phyloP scores from a whole-genome alignment of 23 red algal genomes.

The Agarophyton chilense region DNA sequence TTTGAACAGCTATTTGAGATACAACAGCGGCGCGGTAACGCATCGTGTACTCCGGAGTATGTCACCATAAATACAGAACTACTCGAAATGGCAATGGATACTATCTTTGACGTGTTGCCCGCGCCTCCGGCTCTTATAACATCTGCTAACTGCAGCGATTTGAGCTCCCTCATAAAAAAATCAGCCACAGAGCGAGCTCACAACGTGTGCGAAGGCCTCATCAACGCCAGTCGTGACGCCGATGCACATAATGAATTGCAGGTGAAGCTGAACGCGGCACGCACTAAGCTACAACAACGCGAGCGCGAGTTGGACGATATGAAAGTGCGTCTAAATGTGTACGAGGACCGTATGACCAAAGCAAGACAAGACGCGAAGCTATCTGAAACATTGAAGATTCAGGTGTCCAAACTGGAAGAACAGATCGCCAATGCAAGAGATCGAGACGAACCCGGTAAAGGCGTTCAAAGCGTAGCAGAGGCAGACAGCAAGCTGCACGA shows the following conservation, averaged over 20 bases:
- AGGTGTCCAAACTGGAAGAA: background rate
- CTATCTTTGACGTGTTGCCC: conserved; percentile 2
- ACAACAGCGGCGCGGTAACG: background rate
- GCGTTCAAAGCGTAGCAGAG: background rate
- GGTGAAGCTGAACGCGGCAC: background rate
- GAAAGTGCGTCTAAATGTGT: conserved; percentile 1
- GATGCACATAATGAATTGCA: background rate
- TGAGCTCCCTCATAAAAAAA: background rate
- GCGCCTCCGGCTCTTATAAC: background rate
- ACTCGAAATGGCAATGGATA: conserved; percentile 5
- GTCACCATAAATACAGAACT: conserved; percentile 7
- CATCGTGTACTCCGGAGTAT: conserved; percentile 17
- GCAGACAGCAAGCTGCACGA: background rate
- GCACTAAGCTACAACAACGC: conserved; percentile 18
- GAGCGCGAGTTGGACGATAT: conserved; percentile 19
- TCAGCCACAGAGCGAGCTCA: background rate
- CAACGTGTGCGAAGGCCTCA: background rate
- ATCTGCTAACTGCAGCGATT: background rate
- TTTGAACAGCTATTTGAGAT: conserved; percentile 25
- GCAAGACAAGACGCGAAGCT: conserved; percentile 4
- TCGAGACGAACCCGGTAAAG: background rate
- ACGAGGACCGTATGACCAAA: conserved; percentile 35
- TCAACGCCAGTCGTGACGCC: conserved; percentile 17
- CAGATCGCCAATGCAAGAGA: background rate
- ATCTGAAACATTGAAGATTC: conserved; percentile 16